Conservation (phyloP, 352 stramenopile species). For the Blastocystis sp. region DNA sequence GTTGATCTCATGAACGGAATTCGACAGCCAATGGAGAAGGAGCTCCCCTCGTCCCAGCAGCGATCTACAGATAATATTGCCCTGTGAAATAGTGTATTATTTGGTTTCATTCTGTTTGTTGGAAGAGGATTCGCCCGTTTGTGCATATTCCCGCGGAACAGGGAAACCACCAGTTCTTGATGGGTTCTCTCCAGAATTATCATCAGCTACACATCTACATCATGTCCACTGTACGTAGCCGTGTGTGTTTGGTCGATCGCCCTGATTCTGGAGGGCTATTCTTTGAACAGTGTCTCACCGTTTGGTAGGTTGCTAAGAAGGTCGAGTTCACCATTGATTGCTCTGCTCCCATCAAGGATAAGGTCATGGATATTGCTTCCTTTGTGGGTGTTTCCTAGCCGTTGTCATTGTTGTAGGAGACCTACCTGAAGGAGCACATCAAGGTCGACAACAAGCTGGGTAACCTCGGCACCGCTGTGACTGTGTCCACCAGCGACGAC, state of each 20-base stretch:
- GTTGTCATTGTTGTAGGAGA: conserved; percentile 66
- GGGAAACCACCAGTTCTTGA: neutral
- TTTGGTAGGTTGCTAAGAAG: conserved; percentile 53
- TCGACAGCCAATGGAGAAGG: conserved; percentile 24
- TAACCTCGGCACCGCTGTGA: conserved; percentile 82
- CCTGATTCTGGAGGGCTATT: neutral
- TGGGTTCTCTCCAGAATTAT: neutral
- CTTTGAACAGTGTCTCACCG: neutral
- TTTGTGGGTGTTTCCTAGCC: conserved; percentile 67
- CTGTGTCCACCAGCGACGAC: conserved; percentile 87
- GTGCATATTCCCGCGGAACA: too few relatives aligned
- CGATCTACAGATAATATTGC: conserved; percentile 36
- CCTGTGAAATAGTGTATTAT: neutral
- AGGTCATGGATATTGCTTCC: conserved; percentile 90
- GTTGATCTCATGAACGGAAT: conserved; percentile 23
- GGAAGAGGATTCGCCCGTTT: neutral
- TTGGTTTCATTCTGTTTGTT: conserved; percentile 45
- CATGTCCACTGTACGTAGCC: conserved; percentile 41
- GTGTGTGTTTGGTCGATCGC: neutral
- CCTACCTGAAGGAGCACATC: conserved; percentile 97
- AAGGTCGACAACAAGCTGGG: conserved; percentile 96
- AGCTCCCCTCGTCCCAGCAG: neutral
- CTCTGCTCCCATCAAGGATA: conserved; percentile 91
- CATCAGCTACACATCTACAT: conserved; percentile 34
- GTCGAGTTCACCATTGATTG: conserved; percentile 83